Base-by-base conservation (phyloP, 352 stramenopile species). In the Nothophytophthora sp. region DNA sequence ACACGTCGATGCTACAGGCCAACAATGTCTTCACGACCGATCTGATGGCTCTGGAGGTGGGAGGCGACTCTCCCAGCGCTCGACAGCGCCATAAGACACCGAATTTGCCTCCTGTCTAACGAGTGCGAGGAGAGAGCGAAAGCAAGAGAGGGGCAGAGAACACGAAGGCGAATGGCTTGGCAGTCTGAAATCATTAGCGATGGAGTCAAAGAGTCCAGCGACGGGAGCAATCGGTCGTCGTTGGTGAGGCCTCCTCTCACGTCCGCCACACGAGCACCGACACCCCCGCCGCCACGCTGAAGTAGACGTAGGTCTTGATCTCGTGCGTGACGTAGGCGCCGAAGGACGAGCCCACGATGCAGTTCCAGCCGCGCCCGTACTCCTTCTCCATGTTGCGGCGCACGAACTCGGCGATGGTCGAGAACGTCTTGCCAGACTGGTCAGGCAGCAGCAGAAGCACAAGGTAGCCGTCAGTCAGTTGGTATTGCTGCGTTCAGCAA, bases 281-380 rank as follows among this genome's bases (percentile, higher is more conserved):
- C 29, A 98, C 90, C 2, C 92, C 89, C 0, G 88, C 76, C 0
- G 90, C 86, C 19, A 98, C 90, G 43, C 88, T 96, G 43, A 98
- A 97, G 73, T 98, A 98, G 37, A 98, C 91, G 67, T 98, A 98
- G 13, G 89, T 97, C 60, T 98, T 98, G 61, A 98, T 97, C 62
- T 98, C 90, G 63, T 98, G 92, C 18, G 92, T 98, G 46, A 98
- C 92, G 63, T 96, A 98, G 29, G 88, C 88, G 24, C 92, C 92
- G 60, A 98, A 98, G 24, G 71, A 95, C 34, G 81, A 80, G 20
- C 91, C 92, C 29, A 98, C 90, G 45, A 98, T 72, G 52, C 87
- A 96, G 67, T 98, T 98, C 92, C 92, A 98, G 20, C 92, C 88
- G 28, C 81, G 75, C 0, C 91, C 89, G 60, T 96, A 96, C 53